phyloP scores from a whole-genome alignment of 441 rosid genomes.

The Theobroma grandiflorum region DNA sequence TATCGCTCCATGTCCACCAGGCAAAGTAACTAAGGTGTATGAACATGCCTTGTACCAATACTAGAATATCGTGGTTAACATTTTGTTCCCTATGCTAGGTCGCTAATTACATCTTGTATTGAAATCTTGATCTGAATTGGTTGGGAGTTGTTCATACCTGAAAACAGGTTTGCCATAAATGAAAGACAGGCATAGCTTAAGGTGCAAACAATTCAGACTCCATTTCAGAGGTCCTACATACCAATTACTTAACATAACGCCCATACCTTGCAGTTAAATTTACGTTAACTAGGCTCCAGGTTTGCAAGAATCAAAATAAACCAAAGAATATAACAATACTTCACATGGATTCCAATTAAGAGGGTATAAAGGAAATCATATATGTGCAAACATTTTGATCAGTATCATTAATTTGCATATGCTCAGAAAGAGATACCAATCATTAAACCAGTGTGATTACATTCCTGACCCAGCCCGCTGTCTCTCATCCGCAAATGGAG shows the following conservation, averaged over 20 bases:
- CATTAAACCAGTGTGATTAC: background rate
- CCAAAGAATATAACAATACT: conserved; percentile 16
- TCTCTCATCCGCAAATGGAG: conserved; percentile 27
- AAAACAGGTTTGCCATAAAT: conserved; percentile 7
- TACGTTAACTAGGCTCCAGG: background rate
- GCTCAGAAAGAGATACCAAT: background rate
- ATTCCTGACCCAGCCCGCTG: conserved; percentile 12
- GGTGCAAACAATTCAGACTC: background rate
- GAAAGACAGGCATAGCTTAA: background rate
- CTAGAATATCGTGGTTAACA: background rate
- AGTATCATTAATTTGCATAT: background rate
- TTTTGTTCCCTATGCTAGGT: background rate
- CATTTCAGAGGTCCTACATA: background rate
- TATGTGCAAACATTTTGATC: background rate
- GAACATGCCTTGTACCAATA: background rate
- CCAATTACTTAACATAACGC: background rate
- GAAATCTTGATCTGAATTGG: background rate
- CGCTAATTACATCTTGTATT: background rate
- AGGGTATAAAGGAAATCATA: background rate
- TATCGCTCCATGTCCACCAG: background rate
- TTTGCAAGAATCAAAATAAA: background rate
- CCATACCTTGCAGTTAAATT: background rate
- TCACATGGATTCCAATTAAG: background rate
- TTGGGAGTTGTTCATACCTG: background rate
- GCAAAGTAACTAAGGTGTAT: background rate